Conservation (phyloP, 176 grass and related monocot genomes). For the Cenchrus purpureus region DNA sequence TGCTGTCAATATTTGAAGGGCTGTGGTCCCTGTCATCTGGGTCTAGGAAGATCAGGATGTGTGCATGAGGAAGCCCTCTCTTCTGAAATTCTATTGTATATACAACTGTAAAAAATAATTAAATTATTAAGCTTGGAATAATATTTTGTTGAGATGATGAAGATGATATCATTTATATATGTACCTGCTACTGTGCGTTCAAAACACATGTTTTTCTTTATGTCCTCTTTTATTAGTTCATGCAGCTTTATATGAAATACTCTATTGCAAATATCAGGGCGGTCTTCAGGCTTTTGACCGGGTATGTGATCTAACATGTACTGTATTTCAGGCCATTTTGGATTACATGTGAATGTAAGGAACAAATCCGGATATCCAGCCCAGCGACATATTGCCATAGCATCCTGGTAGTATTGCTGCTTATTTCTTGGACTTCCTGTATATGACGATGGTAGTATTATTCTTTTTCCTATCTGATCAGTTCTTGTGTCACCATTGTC, state of each 20-base stretch:
- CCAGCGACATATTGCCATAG: constrained; percentile 37
- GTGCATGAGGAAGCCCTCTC: constrained; percentile 29
- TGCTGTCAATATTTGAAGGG: constrained; percentile 10
- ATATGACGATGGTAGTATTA: constrained; percentile 30
- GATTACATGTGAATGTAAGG: constrained; percentile 47
- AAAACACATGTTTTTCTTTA: constrained; percentile 4
- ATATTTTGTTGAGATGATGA: too few relatives aligned
- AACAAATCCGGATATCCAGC: constrained; percentile 24
- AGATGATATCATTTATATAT: background rate
- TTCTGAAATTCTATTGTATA: constrained; percentile 31
- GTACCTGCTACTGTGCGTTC: background rate
- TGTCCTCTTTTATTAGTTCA: constrained; percentile 4
- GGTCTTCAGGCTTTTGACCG: constrained; percentile 18
- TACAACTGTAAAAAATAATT: background rate
- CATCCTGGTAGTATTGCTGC: constrained; percentile 41
- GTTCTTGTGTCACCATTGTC: constrained; percentile 16
- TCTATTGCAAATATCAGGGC: constrained; percentile 21
- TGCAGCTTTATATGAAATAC: constrained; percentile 39
- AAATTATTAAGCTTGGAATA: too few relatives aligned
- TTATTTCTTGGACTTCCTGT: constrained; percentile 31
- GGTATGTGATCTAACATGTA: background rate
- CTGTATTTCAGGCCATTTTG: constrained; percentile 40
- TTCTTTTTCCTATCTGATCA: constrained; percentile 24
- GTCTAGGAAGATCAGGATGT: constrained; percentile 31
- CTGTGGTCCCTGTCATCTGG: background rate